phyloP scores from a whole-genome alignment of 495 filamentous ascomycete genomes.

The Hypoxylon perforatum region DNA sequence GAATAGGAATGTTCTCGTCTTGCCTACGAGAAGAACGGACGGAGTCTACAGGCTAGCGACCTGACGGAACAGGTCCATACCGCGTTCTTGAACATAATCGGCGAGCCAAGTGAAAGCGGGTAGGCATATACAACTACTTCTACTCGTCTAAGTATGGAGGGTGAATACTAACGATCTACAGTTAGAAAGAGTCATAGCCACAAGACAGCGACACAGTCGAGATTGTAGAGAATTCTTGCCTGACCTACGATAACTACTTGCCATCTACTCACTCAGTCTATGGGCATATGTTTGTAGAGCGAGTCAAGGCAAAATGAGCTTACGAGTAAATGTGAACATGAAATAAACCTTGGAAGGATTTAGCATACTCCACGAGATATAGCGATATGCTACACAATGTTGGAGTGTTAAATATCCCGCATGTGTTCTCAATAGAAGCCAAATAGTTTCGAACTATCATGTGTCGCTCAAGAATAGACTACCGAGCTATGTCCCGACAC shows the following conservation, averaged over 20 bases:
- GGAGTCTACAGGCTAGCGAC: constrained; percentile 93
- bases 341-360: not conserved
- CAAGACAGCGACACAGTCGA: constrained; percentile 7
- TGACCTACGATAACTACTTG: not conserved
- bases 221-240: constrained; percentile 8
- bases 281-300: not conserved
- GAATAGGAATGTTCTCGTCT: constrained; percentile 81
- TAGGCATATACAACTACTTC: constrained; percentile 2
- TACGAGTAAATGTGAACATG: not conserved
- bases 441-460: no score
- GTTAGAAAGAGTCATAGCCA: constrained; percentile 15
- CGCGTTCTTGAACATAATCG: constrained; percentile 84
- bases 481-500: no score
- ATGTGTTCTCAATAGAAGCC: no score
- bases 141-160: not conserved
- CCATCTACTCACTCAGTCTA: not conserved
- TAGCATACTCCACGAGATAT: no score
- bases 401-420: no score
- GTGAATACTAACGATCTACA: constrained; percentile 21
- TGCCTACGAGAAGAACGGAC: constrained; percentile 87
- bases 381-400: no score
- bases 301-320: not conserved
- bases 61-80: constrained; percentile 89
- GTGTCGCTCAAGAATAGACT: no score
- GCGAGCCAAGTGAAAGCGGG: constrained; percentile 50